Evolutionary conservation across 2,329 filamentous ascomycete species (phyloP).

Genomic region (Botrytis paeoniae): DNA sequence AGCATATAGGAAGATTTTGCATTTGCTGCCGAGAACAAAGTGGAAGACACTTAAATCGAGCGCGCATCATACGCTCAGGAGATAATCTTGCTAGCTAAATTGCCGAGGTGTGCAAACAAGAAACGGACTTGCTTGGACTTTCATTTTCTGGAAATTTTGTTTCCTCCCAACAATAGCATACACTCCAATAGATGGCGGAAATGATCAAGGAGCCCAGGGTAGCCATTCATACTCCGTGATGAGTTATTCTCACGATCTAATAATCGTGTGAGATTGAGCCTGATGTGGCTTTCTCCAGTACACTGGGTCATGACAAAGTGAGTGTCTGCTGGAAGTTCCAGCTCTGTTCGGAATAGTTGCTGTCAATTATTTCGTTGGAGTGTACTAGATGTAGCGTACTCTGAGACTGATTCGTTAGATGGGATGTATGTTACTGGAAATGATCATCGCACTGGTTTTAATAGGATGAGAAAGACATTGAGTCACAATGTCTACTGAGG

Average conservation of each 20-base stretch:
- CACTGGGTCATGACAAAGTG: background rate
- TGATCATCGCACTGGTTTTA: background rate
- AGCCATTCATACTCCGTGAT: background rate
- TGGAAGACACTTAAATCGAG: background rate
- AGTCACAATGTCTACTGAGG: background rate
- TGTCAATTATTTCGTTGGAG: background rate
- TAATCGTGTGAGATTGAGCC: background rate
- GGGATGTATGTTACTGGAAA: background rate
- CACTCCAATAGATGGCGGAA: background rate
- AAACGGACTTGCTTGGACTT: background rate
- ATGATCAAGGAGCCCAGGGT: background rate
- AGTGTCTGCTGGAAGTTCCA: background rate
- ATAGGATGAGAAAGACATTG: background rate
- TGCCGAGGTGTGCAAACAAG: background rate
- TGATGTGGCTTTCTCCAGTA: background rate
- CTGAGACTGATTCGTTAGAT: background rate
- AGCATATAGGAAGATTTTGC: background rate
- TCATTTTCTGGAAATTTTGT: background rate
- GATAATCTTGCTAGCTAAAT: background rate
- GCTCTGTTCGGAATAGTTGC: accelerated
- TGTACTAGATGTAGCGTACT: background rate
- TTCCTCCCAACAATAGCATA: no score
- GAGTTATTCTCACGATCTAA: background rate
- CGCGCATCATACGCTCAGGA: background rate
- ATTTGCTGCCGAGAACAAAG: background rate